These are phyloP conservation scores for Eudorina sp. DNA, from an alignment of 139 green algal species.

Conservation along the genomic window DNA sequence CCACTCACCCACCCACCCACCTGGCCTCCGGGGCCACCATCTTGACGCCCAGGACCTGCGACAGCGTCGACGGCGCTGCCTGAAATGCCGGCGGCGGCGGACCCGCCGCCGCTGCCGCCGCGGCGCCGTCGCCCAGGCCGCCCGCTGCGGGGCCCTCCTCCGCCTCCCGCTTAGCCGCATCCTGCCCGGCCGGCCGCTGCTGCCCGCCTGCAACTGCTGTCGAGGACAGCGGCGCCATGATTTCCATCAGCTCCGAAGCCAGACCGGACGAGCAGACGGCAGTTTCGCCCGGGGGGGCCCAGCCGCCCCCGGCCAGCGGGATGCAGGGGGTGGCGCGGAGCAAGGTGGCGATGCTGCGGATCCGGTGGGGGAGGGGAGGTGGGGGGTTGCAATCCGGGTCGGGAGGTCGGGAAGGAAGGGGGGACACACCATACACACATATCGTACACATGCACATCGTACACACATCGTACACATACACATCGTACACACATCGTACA, in stretches of 20 bases:
- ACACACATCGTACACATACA: too few relatives aligned
- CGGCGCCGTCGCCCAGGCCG: too few relatives aligned
- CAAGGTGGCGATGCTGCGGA: constrained; percentile 45
- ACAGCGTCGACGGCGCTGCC: background rate
- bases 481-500: background rate
- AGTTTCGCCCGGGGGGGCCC: constrained; percentile 53
- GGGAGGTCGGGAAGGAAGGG: too few relatives aligned
- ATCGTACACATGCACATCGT: too few relatives aligned
- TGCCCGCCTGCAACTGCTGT: background rate
- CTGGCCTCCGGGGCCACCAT: constrained; percentile 39
- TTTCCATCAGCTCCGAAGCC: background rate
- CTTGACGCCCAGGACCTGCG: constrained; percentile 9
- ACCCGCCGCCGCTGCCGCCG: too few relatives aligned
- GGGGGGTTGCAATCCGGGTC: background rate
- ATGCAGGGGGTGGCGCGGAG: constrained; percentile 61
- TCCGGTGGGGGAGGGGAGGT: background rate
- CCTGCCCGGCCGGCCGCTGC: background rate
- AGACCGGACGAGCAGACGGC: constrained; percentile 44
- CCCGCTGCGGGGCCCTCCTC: background rate
- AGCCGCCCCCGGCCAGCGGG: constrained; percentile 56
- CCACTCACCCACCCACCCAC: background rate
- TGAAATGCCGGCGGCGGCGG: background rate
- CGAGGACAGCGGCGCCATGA: background rate
- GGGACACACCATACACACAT: too few relatives aligned
- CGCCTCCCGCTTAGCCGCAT: background rate